Base-by-base conservation (phyloP, 352 stramenopile species). In the Pythium aquatile region DNA sequence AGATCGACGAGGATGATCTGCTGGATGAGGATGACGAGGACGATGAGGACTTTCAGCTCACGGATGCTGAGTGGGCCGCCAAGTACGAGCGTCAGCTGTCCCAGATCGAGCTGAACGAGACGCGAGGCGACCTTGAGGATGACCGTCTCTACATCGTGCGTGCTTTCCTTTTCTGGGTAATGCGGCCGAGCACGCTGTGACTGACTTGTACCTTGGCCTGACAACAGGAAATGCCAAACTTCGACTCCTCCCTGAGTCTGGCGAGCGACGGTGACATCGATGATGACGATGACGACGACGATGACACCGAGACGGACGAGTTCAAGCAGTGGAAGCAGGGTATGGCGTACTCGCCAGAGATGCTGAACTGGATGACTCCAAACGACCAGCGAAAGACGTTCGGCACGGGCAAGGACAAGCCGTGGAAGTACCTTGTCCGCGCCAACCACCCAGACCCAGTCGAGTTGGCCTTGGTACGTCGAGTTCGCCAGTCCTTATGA, bases 351-450 rank as follows among this genome's bases (percentile, higher is more conserved):
- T 75, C 78, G 14, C 84, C 84, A 1, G 84, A 91, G 61, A 91
- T 91, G 82, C 78, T 91, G 46, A 93, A 93, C 70, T 93, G 84
- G 84, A 93, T 93, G 84, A 65, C 83, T 28, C 84, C 84, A 24
- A 64, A 66, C 0, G 75, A 88, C 52, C 79, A 91, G 73, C 77
- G 79, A 69, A 73, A 79, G 73, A 75, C 80, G 20, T 78, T 88
- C 28, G 61, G 48, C 29, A 83, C 80, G 73, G 74, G 76, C 57
- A 76, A 75, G 55, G 72, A 77, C 47, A 92, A 92, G 74, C 83
- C 83, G 35, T 87, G 78, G 77, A 90, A 92, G 75, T 90, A 90
- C 72, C 88, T 88, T 66, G 80, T 88, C 29, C 74, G 79, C 49
- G 81, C 79, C 51, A 86, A 90, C 69, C 83, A 92, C 73, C 65